Conservation (phyloP, 345 rosid species). For the Excoecaria agallocha region DNA sequence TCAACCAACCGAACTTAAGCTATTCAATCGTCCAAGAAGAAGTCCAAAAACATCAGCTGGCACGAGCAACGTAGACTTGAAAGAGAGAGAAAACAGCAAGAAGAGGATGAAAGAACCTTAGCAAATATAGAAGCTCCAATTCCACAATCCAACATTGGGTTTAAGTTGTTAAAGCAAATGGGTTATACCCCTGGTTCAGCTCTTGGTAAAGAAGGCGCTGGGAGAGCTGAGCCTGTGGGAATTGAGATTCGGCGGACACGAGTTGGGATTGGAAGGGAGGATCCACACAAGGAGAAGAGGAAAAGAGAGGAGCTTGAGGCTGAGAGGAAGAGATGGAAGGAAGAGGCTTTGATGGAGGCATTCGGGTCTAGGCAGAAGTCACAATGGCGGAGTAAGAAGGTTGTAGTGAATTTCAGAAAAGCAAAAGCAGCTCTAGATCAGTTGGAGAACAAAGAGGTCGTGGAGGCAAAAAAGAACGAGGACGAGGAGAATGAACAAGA, state of each 20-base stretch:
- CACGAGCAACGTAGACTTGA: slow-evolving; percentile 69
- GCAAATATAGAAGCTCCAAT: slow-evolving; percentile 73
- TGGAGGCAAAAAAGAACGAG: slow-evolving; percentile 51
- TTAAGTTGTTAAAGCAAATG: slow-evolving; percentile 86
- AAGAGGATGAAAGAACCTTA: slow-evolving; percentile 75
- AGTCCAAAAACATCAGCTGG: slow-evolving; percentile 57
- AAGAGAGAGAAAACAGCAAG: slow-evolving; percentile 64
- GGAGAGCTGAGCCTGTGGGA: slow-evolving; percentile 73
- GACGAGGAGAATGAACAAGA: slow-evolving; percentile 50
- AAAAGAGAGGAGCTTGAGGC: slow-evolving; percentile 64
- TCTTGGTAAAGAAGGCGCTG: slow-evolving; percentile 74
- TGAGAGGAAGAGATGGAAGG: slow-evolving; percentile 50
- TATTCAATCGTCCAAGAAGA: slow-evolving; percentile 59
- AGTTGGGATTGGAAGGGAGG: slow-evolving; percentile 82
- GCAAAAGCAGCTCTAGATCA: slow-evolving; percentile 89
- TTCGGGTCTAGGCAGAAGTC: slow-evolving; percentile 81
- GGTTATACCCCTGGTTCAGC: slow-evolving; percentile 91
- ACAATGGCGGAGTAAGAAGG: slow-evolving; percentile 70
- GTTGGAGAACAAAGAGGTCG: slow-evolving; percentile 69
- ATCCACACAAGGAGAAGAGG: slow-evolving; percentile 79
- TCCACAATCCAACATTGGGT: slow-evolving; percentile 80
- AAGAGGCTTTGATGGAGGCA: slow-evolving; percentile 64
- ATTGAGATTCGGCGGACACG: slow-evolving; percentile 77
- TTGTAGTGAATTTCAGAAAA: slow-evolving; percentile 63
- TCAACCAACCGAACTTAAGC: slow-evolving; percentile 23